Evolutionary conservation across 2,329 filamentous ascomycete genomes (phyloP).

Genomic region (Calonectria multiphialidica): DNA sequence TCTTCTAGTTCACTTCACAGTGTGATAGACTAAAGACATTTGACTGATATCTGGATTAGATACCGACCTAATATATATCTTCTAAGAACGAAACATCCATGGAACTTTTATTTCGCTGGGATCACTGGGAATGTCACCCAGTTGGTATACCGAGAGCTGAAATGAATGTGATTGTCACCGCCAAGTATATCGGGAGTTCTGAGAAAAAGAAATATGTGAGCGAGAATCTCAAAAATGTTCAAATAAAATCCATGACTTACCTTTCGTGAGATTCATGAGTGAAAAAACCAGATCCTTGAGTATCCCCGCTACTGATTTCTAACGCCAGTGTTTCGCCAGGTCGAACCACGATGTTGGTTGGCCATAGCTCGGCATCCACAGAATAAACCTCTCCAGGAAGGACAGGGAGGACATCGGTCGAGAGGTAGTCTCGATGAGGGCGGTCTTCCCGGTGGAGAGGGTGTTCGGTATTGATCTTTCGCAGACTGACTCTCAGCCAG

Average conservation of each 20-base stretch:
- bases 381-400: slow-evolving; percentile 65
- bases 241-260: background rate
- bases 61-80: too few species aligned
- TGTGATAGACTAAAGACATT: too few species aligned
- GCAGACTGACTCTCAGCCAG: slow-evolving; percentile 69
- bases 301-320: slow-evolving; percentile 66
- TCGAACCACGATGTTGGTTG: slow-evolving; percentile 66
- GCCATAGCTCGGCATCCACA: slow-evolving; percentile 73
- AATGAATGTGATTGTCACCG: background rate
- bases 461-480: slow-evolving; percentile 60
- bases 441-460: slow-evolving; percentile 64
- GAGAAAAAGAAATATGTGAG: background rate
- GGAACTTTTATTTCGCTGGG: background rate
- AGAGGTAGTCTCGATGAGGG: slow-evolving; percentile 67
- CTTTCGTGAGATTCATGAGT: background rate
- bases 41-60: too few species aligned
- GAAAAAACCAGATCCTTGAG: slow-evolving; percentile 68
- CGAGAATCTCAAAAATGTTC: background rate
- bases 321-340: slow-evolving; percentile 64
- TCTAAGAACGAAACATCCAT: too few species aligned
- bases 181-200: background rate
- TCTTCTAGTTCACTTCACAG: too few species aligned
- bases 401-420: slow-evolving; percentile 65
- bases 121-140: background rate
- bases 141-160: background rate